A percentile compares a stretch with the other conserved stretches of the same genome.
These are phyloP conservation scores for Polytrichum commune DNA, from an alignment of 225 moss, liverwort and hornwort species.

Conservation along the genomic window DNA sequence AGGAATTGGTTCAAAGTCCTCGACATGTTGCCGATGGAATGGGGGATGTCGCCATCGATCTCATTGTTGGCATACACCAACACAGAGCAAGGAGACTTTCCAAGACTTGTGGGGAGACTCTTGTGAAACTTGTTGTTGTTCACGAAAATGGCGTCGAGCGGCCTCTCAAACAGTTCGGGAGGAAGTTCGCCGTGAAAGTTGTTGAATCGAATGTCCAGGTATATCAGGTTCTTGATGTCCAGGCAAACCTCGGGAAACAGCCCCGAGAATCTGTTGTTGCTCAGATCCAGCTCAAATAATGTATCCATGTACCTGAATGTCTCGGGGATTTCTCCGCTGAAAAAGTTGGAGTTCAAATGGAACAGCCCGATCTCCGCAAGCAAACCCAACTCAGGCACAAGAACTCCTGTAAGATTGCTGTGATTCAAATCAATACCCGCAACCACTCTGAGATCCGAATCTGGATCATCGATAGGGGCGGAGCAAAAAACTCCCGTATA, in stretches of 20 bases:
- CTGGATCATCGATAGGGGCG: constrained; percentile 29
- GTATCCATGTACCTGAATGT: constrained; percentile 43
- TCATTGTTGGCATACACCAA: constrained; percentile 78
- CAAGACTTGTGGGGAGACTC: constrained; percentile 63
- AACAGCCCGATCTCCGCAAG: constrained; percentile 68
- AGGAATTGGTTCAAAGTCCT: constrained; percentile 42
- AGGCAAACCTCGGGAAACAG: constrained; percentile 52
- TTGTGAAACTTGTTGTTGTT: constrained; percentile 78
- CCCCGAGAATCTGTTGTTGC: constrained; percentile 72
- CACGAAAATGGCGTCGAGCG: constrained; percentile 78
- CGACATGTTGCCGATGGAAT: constrained; percentile 44
- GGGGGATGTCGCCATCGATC: constrained; percentile 37
- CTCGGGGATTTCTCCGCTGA: constrained; percentile 54
- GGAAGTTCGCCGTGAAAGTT: constrained; percentile 64
- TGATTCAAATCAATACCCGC: constrained; percentile 83
- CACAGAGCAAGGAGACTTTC: constrained; percentile 64
- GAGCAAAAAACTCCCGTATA: constrained; percentile 86
- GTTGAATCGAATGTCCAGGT: constrained; percentile 81
- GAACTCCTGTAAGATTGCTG: constrained; percentile 38
- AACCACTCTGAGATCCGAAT: constrained; percentile 47
- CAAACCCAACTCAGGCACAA: constrained; percentile 63
- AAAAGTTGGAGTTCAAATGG: constrained; percentile 80
- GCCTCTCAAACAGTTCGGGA: constrained; percentile 48
- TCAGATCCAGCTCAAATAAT: constrained; percentile 76
- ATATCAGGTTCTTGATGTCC: constrained; percentile 44